Conservation (phyloP, 176 grass and related monocot genomes). For the Aechmea fasciata region DNA sequence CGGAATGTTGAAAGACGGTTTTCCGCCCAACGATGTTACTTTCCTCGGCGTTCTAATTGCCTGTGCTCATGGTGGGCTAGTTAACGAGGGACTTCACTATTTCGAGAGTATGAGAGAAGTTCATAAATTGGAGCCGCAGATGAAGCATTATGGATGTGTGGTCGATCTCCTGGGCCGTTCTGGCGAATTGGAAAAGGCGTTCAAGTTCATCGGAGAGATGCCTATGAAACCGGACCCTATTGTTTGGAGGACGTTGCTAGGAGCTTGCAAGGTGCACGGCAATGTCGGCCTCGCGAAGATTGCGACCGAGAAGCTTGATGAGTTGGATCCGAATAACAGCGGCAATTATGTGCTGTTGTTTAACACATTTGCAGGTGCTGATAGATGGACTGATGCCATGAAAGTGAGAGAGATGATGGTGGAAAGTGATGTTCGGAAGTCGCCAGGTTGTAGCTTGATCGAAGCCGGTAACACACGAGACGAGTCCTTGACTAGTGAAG, state of each 20-base stretch:
- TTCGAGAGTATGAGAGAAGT: conserved; percentile 36
- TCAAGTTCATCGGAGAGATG: conserved; percentile 34
- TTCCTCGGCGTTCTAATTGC: conserved; percentile 38
- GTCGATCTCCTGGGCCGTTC: conserved; percentile 35
- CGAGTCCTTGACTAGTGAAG: not conserved
- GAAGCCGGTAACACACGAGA: not conserved
- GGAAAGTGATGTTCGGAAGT: conserved; percentile 24
- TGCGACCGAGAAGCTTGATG: conserved; percentile 27
- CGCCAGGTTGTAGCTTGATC: conserved; percentile 30
- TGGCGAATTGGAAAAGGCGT: conserved; percentile 25
- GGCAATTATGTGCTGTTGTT: conserved; percentile 27
- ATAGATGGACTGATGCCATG: conserved; percentile 32
- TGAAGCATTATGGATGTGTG: conserved; percentile 45
- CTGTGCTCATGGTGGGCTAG: conserved; percentile 22
- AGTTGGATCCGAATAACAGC: conserved; percentile 30
- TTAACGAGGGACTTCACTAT: conserved; percentile 29
- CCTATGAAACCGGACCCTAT: conserved; percentile 27
- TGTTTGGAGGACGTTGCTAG: conserved; percentile 44
- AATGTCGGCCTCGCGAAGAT: conserved; percentile 34
- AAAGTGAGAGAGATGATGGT: conserved; percentile 24
- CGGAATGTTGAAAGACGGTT: conserved; percentile 30
- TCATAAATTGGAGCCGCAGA: conserved; percentile 29
- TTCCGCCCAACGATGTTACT: conserved; percentile 28
- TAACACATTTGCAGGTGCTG: conserved; percentile 34
- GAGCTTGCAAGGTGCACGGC: conserved; percentile 27